Percentiles rank a stretch among this genome's conserved stretches.
Evolutionary conservation across 2,329 filamentous ascomycete genomes (phyloP).

Genomic region (Thermoascus crustaceus): DNA sequence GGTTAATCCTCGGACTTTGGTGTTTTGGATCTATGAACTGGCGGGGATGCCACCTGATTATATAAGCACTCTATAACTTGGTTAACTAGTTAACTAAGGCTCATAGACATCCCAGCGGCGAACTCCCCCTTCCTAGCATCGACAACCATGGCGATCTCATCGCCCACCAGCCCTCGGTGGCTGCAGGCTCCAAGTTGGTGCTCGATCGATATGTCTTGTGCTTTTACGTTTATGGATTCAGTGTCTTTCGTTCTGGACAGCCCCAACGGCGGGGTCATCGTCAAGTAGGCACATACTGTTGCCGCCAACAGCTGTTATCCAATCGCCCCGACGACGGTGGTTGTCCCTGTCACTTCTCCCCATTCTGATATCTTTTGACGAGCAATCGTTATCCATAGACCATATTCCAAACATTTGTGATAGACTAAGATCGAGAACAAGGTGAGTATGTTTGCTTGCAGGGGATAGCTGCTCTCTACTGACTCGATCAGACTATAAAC

Average conservation of each 20-base stretch:
- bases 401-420: not conserved
- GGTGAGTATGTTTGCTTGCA: not conserved
- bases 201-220: constrained; percentile 5
- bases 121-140: constrained; percentile 5
- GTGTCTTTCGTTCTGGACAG: constrained; percentile 11
- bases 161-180: constrained; percentile 13
- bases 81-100: no score
- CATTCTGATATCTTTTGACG: no score
- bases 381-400: no score
- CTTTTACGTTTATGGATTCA: constrained; percentile 2
- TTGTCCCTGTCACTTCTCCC: no score
- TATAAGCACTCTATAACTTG: constrained; percentile 15
- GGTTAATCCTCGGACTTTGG: not conserved
- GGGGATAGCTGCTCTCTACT: not conserved
- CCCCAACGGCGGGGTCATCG: constrained; percentile 27
- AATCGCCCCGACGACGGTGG: constrained; percentile 10
- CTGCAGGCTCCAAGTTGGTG: constrained; percentile 5
- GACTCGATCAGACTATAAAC: constrained; percentile 3
- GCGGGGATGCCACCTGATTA: constrained; percentile 11
- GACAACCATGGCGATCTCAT: constrained; percentile 17
- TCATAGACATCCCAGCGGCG: constrained; percentile 4
- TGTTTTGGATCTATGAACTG: not conserved
- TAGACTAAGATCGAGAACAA: not conserved
- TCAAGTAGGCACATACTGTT: constrained; percentile 15
- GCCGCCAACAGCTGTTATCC: constrained; percentile 13